Evolutionary conservation across 2,329 filamentous ascomycete species (phyloP).

Genomic region (Aspergillus fumigatiaffinis): DNA sequence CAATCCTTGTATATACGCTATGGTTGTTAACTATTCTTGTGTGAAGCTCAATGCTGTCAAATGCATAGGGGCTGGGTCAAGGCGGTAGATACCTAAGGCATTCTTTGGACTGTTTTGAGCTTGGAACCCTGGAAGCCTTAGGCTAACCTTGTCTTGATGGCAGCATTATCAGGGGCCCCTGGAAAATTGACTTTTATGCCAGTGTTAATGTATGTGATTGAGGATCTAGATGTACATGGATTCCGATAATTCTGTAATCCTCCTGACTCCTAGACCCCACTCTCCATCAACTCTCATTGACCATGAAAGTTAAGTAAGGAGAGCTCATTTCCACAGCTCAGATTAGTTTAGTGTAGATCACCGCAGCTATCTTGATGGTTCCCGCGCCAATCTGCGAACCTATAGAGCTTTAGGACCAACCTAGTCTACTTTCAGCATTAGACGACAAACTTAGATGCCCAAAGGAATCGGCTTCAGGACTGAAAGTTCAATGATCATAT

Average conservation of each 20-base stretch:
- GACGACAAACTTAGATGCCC: neutral
- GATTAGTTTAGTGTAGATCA: neutral
- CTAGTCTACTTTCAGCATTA: neutral
- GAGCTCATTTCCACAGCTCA: neutral
- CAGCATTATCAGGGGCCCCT: no score
- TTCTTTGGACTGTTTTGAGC: no score
- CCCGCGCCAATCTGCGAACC: neutral
- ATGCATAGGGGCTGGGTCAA: no score
- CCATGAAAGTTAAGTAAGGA: neutral
- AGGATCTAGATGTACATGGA: no score
- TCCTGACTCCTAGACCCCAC: no score
- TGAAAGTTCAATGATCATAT: neutral
- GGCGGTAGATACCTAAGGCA: neutral
- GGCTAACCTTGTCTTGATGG: no score
- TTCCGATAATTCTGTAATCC: no score
- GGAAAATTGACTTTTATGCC: neutral
- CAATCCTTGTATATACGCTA: neutral
- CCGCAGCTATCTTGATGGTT: neutral
- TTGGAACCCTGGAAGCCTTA: no score
- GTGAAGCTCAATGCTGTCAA: no score
- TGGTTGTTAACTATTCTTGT: neutral
- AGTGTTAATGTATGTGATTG: neutral
- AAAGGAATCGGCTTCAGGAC: neutral
- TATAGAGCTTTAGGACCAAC: neutral
- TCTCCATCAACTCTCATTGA: neutral